Conservation (phyloP, 179 eudicot species). For the Spergularia azorica region DNA sequence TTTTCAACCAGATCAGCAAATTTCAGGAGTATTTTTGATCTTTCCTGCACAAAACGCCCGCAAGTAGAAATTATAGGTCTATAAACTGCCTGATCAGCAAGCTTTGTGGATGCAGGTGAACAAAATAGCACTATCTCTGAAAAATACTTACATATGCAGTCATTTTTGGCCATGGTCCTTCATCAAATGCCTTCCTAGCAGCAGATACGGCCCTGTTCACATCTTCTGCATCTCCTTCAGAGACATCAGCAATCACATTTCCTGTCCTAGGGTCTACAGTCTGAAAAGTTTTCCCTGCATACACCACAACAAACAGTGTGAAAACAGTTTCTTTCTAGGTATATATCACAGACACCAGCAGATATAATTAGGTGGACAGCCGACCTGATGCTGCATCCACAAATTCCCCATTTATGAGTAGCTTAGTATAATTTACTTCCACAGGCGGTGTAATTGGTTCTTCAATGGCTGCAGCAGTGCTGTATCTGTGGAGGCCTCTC, state of each 20-base stretch:
- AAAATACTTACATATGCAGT: conserved; percentile 34
- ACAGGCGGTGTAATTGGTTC: conserved; percentile 58
- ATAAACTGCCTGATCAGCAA: neutral
- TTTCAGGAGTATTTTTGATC: conserved; percentile 36
- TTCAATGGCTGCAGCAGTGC: conserved; percentile 48
- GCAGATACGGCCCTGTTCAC: conserved; percentile 41
- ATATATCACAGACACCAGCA: neutral
- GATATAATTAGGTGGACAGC: neutral
- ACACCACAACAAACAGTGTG: neutral
- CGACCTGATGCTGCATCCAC: conserved; percentile 70
- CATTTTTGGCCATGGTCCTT: conserved; percentile 47
- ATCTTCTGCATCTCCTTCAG: conserved; percentile 45
- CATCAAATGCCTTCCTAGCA: conserved; percentile 44
- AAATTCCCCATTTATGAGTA: conserved; percentile 55
- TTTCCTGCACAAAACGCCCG: conserved; percentile 35
- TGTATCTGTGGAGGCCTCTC: conserved; percentile 37
- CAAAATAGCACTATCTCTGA: neutral
- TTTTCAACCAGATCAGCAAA: conserved; percentile 44
- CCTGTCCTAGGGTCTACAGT: conserved; percentile 44
- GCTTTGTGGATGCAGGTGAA: neutral
- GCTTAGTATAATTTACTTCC: conserved; percentile 41
- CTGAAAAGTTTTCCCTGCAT: conserved; percentile 38
- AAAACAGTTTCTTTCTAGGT: neutral
- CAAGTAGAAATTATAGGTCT: neutral
- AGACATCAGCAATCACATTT: conserved; percentile 39